These are phyloP conservation scores for Rhynchosporium graminicola DNA, from an alignment of 2,329 filamentous ascomycete species.

Conservation along the genomic window DNA sequence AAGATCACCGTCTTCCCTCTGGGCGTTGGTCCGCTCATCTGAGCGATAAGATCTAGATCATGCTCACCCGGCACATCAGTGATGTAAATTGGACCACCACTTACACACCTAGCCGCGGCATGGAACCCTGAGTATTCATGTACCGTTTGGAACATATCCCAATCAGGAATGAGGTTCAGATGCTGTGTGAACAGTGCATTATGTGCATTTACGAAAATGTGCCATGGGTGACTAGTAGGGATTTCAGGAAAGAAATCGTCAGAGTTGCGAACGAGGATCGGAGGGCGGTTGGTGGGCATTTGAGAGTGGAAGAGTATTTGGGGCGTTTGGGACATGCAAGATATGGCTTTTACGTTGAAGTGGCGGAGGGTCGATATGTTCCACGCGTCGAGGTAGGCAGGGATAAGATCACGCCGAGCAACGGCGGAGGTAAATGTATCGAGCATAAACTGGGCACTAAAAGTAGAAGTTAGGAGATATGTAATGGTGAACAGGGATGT, in stretches of 20 bases:
- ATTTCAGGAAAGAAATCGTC: conserved; percentile 90
- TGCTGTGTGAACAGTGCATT: conserved; percentile 81
- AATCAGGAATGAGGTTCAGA: conserved; percentile 84
- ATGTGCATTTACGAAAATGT: conserved; percentile 92
- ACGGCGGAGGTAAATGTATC: conserved; percentile 71
- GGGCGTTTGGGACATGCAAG: conserved; percentile 92
- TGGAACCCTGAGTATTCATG: conserved; percentile 78
- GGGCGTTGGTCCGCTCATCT: conserved; percentile 77
- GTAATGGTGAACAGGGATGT: not conserved
- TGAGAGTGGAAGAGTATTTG: conserved; percentile 85
- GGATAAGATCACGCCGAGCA: conserved; percentile 70
- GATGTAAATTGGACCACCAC: conserved; percentile 91
- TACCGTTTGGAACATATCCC: conserved; percentile 69
- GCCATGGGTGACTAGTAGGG: conserved; percentile 83
- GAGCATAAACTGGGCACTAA: conserved; percentile 75
- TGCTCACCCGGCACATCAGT: conserved; percentile 87
- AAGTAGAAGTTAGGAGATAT: not conserved
- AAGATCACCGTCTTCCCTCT: conserved; percentile 77
- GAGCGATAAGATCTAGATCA: conserved; percentile 69
- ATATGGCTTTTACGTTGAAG: conserved; percentile 77
- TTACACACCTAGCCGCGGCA: conserved; percentile 84
- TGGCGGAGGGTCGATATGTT: conserved; percentile 73
- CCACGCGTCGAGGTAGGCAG: conserved; percentile 84
- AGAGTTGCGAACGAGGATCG: conserved; percentile 79
- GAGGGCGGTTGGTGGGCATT: conserved; percentile 72